Evolutionary conservation across 148 eudicot species (phyloP), one percentile per base, ranked within the genome.

Genomic region (Arctostaphylos glauca): DNA sequence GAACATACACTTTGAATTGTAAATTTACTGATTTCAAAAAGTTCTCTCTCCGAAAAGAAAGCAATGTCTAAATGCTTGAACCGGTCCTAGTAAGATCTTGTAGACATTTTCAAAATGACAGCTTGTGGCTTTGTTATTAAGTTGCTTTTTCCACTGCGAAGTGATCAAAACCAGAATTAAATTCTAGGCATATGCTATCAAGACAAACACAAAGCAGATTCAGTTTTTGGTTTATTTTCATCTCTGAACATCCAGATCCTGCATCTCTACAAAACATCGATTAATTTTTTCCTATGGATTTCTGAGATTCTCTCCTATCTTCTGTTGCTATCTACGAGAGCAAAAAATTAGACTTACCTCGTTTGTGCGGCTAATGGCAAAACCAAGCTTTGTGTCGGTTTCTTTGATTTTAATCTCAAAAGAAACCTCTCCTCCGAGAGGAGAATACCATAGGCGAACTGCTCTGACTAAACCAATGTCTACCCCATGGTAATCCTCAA

Each of bases 401-500:
- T 92, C 95, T 80, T 84, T 86, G 73, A 94, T 86, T 68, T 85
- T 86, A 47, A 94, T 88, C 66, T 91, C 92, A 25, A 94, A 77
- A 7, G 89, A 85, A 62, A 86, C 79, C 81, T 93, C 98, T 70
- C 90, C 92, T 76, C 81, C 94, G 25, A 89, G 80, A 79, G 98
- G 91, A 78, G 98, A 87, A 78, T 89, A 94, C 98, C 98, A 94
- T 62, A 94, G 90, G 47, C 98, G 93, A 86, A 92, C 90, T 19
- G 95, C 92, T 88, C 94, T 88, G 18, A 94, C 97, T 9, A 94
- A 91, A 31, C 98, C 97, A 71, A 94, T 93, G 80, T 94, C 98
- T 12, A 93, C 92, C 56, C 96, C 98, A 43, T 94, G 98, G 86
- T 94, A 94, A 83, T 94, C 98, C 85, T 93, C 98, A 79, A 94